Conservation (phyloP, 2,329 filamentous ascomycete genomes). For the Monosporascus sp. region DNA sequence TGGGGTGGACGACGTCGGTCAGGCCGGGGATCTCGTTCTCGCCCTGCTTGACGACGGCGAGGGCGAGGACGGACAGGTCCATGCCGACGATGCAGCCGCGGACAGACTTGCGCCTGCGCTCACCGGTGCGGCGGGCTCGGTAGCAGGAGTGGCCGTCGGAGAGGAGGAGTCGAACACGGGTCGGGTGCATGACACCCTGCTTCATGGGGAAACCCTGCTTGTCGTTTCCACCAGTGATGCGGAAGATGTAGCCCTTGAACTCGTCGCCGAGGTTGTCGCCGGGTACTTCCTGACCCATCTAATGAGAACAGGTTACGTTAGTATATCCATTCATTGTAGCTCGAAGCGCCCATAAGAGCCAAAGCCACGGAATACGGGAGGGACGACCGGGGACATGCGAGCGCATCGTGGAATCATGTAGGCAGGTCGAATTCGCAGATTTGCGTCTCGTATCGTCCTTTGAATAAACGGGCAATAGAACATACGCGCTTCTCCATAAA, state of each 20-base stretch:
- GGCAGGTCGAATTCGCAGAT: too few species aligned
- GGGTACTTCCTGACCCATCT: conserved; percentile 87
- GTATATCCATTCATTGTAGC: conserved; percentile 17
- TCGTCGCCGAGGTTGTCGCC: conserved; percentile 96
- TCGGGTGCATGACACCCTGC: conserved; percentile 99
- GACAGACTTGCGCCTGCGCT: conserved; percentile 99
- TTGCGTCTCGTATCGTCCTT: too few species aligned
- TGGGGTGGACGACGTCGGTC: conserved; percentile 97
- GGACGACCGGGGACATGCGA: neutral
- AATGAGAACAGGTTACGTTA: conserved; percentile 28
- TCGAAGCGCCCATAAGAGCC: conserved; percentile 6
- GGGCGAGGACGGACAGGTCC: conserved; percentile 91
- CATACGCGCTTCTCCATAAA: conserved; percentile 97
- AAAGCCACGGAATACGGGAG: neutral
- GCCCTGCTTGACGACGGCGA: conserved; percentile 97
- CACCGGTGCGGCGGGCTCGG: conserved; percentile 92
- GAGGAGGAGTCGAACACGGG: conserved; percentile 96
- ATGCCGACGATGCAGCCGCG: conserved; percentile 97
- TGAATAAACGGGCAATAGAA: conserved; percentile 17
- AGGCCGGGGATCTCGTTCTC: conserved; percentile 90
- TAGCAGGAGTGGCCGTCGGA: conserved; percentile 98
- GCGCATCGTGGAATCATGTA: neutral
- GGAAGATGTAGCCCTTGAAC: conserved; percentile 99
- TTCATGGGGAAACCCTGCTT: conserved; percentile 99
- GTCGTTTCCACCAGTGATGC: conserved; percentile 99